A percentile compares a stretch with the other conserved stretches of the same genome.
phyloP scores from a whole-genome alignment of 1,139 yeast genomes.

The Suhomyces yuchorum region DNA sequence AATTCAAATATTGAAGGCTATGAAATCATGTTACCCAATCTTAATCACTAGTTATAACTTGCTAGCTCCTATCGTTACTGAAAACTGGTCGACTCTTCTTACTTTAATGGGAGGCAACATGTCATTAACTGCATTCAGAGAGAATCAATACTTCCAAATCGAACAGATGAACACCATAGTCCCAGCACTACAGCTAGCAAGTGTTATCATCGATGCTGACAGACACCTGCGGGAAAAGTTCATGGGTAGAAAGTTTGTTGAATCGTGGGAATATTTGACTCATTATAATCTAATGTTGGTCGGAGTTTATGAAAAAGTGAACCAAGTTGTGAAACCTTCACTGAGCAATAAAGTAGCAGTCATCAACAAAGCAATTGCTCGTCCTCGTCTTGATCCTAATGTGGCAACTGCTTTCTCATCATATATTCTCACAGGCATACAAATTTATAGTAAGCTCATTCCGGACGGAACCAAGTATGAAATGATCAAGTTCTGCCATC shows the following conservation, averaged over 20 bases:
- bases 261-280: constrained; percentile 37
- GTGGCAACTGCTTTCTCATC: constrained; percentile 21
- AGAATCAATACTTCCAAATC: constrained; percentile 3
- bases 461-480: constrained; percentile 36
- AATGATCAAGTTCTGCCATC: constrained; percentile 30
- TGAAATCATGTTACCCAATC: constrained; percentile 56
- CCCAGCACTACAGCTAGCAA: constrained; percentile 29
- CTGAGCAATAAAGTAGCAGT: not conserved
- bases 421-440: constrained; percentile 35
- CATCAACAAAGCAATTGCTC: constrained; percentile 6
- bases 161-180: constrained; percentile 16
- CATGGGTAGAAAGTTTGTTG: constrained; percentile 38
- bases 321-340: not conserved
- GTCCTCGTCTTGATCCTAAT: constrained; percentile 17
- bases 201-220: constrained; percentile 34
- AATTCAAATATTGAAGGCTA: constrained; percentile 55
- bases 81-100: constrained; percentile 61
- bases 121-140: constrained; percentile 8
- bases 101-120: constrained; percentile 17
- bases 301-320: not conserved
- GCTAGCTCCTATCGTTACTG: constrained; percentile 67
- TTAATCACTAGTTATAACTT: constrained; percentile 61
- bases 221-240: constrained; percentile 29
- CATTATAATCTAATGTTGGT: constrained; percentile 20
- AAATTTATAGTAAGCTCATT: constrained; percentile 22